Conservation (phyloP, 495 filamentous ascomycete species). For the Lasiosphaeria hispida region DNA sequence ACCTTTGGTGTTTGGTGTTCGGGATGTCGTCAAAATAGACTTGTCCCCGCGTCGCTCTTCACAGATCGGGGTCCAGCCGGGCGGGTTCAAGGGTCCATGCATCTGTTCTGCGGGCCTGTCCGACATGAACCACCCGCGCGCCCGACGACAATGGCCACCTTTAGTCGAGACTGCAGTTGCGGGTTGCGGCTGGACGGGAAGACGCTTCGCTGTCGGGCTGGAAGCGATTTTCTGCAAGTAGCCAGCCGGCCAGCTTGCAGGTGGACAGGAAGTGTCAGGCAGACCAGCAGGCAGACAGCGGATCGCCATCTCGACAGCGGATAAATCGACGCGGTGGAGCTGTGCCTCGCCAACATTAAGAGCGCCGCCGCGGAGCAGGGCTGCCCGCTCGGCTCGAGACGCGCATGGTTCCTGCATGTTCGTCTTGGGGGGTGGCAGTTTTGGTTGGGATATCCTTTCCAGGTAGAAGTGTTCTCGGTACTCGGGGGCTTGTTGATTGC, state of each 20-base stretch:
- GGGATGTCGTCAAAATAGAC: slow-evolving; percentile 20
- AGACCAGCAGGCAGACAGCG: not conserved
- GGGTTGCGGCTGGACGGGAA: not conserved
- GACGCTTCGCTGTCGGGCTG: not conserved
- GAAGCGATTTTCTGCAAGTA: too few species aligned
- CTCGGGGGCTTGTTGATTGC: too few species aligned
- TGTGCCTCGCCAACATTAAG: not conserved
- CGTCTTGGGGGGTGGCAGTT: too few species aligned
- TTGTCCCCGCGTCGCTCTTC: not conserved
- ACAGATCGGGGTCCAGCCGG: slow-evolving; percentile 2
- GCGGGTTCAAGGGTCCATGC: slow-evolving; percentile 6
- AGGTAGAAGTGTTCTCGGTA: too few species aligned
- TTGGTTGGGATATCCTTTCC: too few species aligned
- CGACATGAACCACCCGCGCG: too few species aligned
- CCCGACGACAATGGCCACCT: too few species aligned
- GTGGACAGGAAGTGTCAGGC: too few species aligned
- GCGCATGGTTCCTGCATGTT: too few species aligned
- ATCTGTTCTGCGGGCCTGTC: slow-evolving; percentile 7
- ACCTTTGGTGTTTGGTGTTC: not conserved
- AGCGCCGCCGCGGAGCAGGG: too few species aligned
- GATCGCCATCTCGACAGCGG: slow-evolving; percentile 10
- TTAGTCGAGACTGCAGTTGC: not conserved
- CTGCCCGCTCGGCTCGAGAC: too few species aligned
- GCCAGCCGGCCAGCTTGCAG: too few species aligned
- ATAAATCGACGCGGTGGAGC: slow-evolving; percentile 3